Percentiles rank a stretch among this genome's conserved stretches.
Evolutionary conservation across 768 basidiomycete genomes (phyloP).

Genomic region (Lyophyllum atratum): DNA sequence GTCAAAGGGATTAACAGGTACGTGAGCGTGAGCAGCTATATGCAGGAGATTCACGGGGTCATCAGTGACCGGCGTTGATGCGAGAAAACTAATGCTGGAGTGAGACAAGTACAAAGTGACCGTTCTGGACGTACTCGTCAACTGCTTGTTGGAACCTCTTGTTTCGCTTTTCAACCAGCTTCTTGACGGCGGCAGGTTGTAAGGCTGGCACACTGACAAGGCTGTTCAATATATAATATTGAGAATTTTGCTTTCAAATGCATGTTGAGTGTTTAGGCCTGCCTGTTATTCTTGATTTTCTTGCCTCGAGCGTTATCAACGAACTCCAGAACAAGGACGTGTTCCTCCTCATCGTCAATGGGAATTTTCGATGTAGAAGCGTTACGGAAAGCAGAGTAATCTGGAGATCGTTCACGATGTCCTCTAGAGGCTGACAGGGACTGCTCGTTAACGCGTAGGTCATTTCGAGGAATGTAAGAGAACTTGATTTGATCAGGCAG

Average conservation of each 20-base stretch:
- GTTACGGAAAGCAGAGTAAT: slow-evolving; percentile 32
- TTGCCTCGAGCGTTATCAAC: slow-evolving; percentile 36
- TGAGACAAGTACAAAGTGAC: not conserved
- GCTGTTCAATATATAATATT: slow-evolving; percentile 5
- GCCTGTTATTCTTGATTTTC: slow-evolving; percentile 31
- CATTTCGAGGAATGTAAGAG: slow-evolving; percentile 70
- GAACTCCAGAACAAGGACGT: slow-evolving; percentile 50
- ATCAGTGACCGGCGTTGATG: slow-evolving; percentile 49
- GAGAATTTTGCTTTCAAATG: not conserved
- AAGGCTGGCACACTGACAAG: slow-evolving; percentile 35
- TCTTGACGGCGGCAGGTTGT: slow-evolving; percentile 61
- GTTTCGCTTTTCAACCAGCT: slow-evolving; percentile 73
- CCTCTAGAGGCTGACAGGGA: slow-evolving; percentile 15
- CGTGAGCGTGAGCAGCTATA: slow-evolving; percentile 66
- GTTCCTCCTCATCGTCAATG: slow-evolving; percentile 26
- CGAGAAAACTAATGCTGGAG: slow-evolving; percentile 51
- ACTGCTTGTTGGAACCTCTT: slow-evolving; percentile 63
- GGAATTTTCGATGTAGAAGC: slow-evolving; percentile 28
- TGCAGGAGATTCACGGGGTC: slow-evolving; percentile 67
- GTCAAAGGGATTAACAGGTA: slow-evolving; percentile 63
- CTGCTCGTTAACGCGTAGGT: slow-evolving; percentile 57
- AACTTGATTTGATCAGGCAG: slow-evolving; percentile 81
- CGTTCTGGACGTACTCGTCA: slow-evolving; percentile 54
- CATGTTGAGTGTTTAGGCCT: not conserved
- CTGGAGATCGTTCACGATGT: slow-evolving; percentile 39